These are phyloP conservation scores for Malassezia caprae DNA, from an alignment of 1,284 basidiomycete genomes.

Conservation along the genomic window DNA sequence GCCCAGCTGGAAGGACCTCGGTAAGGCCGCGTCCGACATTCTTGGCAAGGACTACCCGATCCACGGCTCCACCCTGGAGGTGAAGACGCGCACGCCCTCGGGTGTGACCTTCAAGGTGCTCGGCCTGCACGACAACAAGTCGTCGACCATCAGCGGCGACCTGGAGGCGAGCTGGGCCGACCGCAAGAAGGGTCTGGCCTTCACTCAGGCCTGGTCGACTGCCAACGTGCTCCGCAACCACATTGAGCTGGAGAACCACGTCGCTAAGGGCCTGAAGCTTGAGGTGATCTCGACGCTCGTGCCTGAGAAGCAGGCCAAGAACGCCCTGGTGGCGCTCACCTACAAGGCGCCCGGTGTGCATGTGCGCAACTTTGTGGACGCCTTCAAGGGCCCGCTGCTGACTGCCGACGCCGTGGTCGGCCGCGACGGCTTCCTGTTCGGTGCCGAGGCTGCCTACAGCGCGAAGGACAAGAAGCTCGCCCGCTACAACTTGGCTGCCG, in stretches of 20 bases:
- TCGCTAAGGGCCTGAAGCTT: slow-evolving; percentile 91
- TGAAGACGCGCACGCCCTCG: slow-evolving; percentile 84
- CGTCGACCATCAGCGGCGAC: slow-evolving; percentile 45
- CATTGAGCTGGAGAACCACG: slow-evolving; percentile 93
- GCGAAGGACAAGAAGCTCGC: slow-evolving; percentile 84
- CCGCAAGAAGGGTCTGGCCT: slow-evolving; percentile 44
- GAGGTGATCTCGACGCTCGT: slow-evolving; percentile 75
- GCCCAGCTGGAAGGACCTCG: slow-evolving; percentile 51
- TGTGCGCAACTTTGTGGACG: slow-evolving; percentile 78
- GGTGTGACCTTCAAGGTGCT: slow-evolving; percentile 50
- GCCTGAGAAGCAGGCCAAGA: slow-evolving; percentile 62
- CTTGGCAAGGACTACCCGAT: slow-evolving; percentile 88
- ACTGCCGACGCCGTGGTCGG: slow-evolving; percentile 80
- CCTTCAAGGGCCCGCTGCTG: slow-evolving; percentile 97
- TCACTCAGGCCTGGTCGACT: slow-evolving; percentile 64
- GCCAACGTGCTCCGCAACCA: slow-evolving; percentile 76
- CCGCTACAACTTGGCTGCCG: slow-evolving; percentile 81
- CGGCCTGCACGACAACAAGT: slow-evolving; percentile 46
- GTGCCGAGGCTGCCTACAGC: slow-evolving; percentile 93
- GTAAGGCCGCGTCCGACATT: slow-evolving; percentile 82
- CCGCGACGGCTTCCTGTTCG: slow-evolving; percentile 92
- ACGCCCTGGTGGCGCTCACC: slow-evolving; percentile 66
- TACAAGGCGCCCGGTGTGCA: slow-evolving; percentile 97
- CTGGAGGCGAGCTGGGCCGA: slow-evolving; percentile 48
- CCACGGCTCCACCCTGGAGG: slow-evolving; percentile 56